Evolutionary conservation across 768 basidiomycete genomes (phyloP), one percentile per base, ranked within the genome.

Genomic region (Hortiboletus flavorubellus): DNA sequence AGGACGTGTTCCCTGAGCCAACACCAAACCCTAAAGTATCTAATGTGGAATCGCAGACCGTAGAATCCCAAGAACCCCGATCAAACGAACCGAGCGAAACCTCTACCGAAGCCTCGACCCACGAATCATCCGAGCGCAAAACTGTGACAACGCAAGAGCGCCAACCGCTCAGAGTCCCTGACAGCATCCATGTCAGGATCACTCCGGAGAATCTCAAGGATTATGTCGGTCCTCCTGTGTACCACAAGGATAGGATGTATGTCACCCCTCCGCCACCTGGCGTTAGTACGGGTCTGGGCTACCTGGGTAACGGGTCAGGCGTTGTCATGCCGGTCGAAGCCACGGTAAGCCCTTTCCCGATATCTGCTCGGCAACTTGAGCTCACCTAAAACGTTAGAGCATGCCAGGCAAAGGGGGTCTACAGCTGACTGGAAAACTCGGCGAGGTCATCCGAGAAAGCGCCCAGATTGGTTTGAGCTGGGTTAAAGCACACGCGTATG

Each of bases 251-350:
- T 64, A 74, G 96, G 56, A 82, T 99, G 79, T 99, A 97, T 64
- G 78, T 80, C 14, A 75, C 76, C 34, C 73, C 83, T 1, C 91
- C 93, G 0, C 96, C 96, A 2, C 83, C 93, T 4, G 97, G 97
- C 34, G 97, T 99, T 33, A 89, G 87, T 65, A 97, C 93, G 14
- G 97, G 97, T 16, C 74, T 99, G 4, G 97, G 97, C 4, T 98
- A 98, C 71, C 76, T 96, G 26, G 96, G 96, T 2, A 98, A 98
- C 69, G 97, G 97, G 1, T 90, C 89, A 14, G 97, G 97, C 26
- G 89, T 93, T 5, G 91, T 98, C 41, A 96, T 98, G 93, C 95
- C 95, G 18, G 85, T 99, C 30, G 97, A 99, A 74, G 93, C 90
- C 38, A 89, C 89, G 64, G 94, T 94, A 56, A 64, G 85, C 79